Percentiles rank a stretch among this genome's conserved stretches.
These are phyloP conservation scores for Calocera cornea DNA, from an alignment of 768 basidiomycete species.

Conservation along the genomic window DNA sequence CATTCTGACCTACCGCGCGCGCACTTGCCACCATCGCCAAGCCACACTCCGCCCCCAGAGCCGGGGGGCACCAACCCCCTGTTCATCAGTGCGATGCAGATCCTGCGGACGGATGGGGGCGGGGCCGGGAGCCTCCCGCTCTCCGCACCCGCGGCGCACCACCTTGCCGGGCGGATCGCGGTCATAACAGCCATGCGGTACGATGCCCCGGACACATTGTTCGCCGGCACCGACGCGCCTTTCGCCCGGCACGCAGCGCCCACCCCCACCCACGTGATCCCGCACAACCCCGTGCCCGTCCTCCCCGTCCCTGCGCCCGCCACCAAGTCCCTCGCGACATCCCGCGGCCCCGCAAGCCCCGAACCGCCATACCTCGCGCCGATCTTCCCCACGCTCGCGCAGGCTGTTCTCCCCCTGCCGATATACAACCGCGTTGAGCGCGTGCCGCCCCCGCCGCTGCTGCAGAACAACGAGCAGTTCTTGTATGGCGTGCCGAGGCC, in stretches of 20 bases:
- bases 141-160: background rate
- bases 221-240: background rate
- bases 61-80: background rate
- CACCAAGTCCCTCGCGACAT: background rate
- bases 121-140: background rate
- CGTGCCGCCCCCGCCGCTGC: background rate
- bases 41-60: background rate
- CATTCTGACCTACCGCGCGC: background rate
- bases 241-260: background rate
- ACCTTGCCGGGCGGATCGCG: background rate
- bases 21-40: background rate
- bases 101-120: background rate
- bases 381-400: background rate
- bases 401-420: background rate
- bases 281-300: background rate
- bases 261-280: background rate
- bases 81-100: slow-evolving; percentile 3
- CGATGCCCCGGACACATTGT: background rate
- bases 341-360: background rate
- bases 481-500: background rate
- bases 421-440: background rate
- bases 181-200: background rate
- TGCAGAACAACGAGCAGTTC: slow-evolving; percentile 4
- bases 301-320: background rate
- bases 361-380: background rate